Evolutionary conservation across 345 rosid species (phyloP), one percentile per base, ranked within the genome.

Genomic region (Anacardium occidentale): DNA sequence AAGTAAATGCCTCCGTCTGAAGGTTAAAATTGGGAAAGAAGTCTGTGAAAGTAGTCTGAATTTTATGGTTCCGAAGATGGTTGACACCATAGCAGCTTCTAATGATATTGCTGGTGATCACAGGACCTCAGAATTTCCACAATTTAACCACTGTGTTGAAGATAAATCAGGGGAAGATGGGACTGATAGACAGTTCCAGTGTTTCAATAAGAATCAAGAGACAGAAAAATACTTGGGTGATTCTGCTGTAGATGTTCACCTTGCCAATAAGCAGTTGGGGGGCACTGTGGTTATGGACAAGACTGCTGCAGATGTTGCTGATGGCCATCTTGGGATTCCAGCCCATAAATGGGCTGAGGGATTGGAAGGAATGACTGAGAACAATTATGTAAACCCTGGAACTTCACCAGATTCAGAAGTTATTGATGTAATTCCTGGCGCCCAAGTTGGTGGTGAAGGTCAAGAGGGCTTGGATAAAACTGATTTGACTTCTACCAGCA

Each of bases 341-440:
- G 76, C 82, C 55, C 77, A 61, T 78, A 52, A 68, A 45, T 74
- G 79, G 77, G 84, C 55, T 81, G 85, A 81, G 74, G 73, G 73
- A 67, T 74, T 78, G 54, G 83, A 62, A 70, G 85, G 55, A 67
- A 80, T 77, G n/a, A 70, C 59, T 66, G 88, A 80, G 72, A 83
- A 79, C 66, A 75, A 72, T 44, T 82, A 86, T 73, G 57, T 85
- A 71, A 91, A 85, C 76, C 82, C 93, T 66, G 97, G 88, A 83
- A 92, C 98, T 75, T 95, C 99, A 73, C 99, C 99, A 11, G 99
- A 95, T 85, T 95, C 99, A n/a, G 98, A 92, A 89, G 99, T 91
- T 62, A 89, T 91, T 44, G 90, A 92, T 85, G 37, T 76, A 70
- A 83, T 80, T 80, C 90, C 90, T 73, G 99, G 87, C 66, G 72